Conservation (phyloP, 2,329 filamentous ascomycete genomes). For the Hypoxylon sp. region DNA sequence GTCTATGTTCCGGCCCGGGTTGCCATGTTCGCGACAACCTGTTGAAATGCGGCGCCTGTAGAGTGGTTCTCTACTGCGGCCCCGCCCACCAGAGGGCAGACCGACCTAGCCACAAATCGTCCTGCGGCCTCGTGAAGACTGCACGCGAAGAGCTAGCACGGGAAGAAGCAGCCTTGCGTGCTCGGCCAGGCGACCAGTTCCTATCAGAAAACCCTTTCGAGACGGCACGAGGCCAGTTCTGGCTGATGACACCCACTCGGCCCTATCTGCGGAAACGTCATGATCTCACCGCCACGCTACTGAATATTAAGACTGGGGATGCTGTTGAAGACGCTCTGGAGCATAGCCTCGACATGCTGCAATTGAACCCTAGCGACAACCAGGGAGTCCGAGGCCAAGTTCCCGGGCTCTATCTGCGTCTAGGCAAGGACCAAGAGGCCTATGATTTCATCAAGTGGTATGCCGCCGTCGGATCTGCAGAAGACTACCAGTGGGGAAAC, state of each 20-base stretch:
- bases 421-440: constrained; percentile 49
- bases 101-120: constrained; percentile 40
- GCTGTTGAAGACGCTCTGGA: constrained; percentile 41
- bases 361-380: constrained; percentile 43
- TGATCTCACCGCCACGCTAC: constrained; percentile 29
- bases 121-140: constrained; percentile 38
- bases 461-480: neutral
- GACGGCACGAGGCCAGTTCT: constrained; percentile 27
- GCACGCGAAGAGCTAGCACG: constrained; percentile 16
- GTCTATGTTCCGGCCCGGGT: constrained; percentile 21
- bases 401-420: constrained; percentile 42
- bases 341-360: constrained; percentile 39
- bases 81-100: constrained; percentile 40
- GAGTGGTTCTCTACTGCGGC: constrained; percentile 42
- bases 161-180: constrained; percentile 32
- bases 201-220: constrained; percentile 26
- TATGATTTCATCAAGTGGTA: constrained; percentile 50
- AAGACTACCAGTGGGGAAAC: constrained; percentile 57
- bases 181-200: constrained; percentile 9
- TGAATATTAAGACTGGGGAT: constrained; percentile 40
- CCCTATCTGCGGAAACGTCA: constrained; percentile 39
- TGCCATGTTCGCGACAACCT: constrained; percentile 37
- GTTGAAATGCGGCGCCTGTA: constrained; percentile 40
- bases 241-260: constrained; percentile 12
- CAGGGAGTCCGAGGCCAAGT: constrained; percentile 39